Percentiles rank a stretch among this genome's conserved stretches.
These are phyloP conservation scores for Chrysanthemum lavandulifolium DNA, from an alignment of 129 eudicot species.

Conservation along the genomic window DNA sequence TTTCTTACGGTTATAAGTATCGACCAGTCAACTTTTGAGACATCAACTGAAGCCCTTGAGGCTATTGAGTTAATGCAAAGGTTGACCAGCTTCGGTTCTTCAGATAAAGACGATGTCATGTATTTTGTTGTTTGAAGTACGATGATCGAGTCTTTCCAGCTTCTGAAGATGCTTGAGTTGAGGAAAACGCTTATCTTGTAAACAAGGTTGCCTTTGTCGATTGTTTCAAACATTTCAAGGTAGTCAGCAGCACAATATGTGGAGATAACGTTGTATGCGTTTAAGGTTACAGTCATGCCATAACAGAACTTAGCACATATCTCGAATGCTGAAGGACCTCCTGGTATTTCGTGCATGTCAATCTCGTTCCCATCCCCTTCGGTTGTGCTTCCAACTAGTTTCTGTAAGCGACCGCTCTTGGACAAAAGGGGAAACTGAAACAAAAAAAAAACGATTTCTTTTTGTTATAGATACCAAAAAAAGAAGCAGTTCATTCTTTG, in stretches of 20 bases:
- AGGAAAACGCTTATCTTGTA: conserved; percentile 87
- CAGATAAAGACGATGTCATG: conserved; percentile 47
- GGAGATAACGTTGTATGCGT: conserved; percentile 75
- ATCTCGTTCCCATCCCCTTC: conserved; percentile 43
- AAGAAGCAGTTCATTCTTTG: neutral
- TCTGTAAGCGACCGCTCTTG: conserved; percentile 73
- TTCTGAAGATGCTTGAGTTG: conserved; percentile 70
- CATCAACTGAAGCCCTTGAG: conserved; percentile 68
- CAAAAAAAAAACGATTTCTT: neutral
- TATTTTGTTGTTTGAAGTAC: conserved; percentile 75
- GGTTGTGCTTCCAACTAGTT: conserved; percentile 45
- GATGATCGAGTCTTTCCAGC: conserved; percentile 97
- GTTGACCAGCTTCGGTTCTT: conserved; percentile 72
- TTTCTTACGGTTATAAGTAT: conserved; percentile 76
- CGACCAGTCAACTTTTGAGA: conserved; percentile 88
- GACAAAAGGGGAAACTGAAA: conserved; percentile 94
- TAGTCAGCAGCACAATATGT: conserved; percentile 92
- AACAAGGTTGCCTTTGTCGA: conserved; percentile 89
- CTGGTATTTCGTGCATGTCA: conserved; percentile 73
- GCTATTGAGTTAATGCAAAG: conserved; percentile 83
- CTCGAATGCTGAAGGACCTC: conserved; percentile 82
- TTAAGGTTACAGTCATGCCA: conserved; percentile 87
- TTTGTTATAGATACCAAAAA: conserved; percentile 10
- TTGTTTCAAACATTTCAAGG: conserved; percentile 78
- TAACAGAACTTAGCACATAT: conserved; percentile 96